Conservation (phyloP, 2,329 filamentous ascomycete species). For the Fusarium bactridioides region DNA sequence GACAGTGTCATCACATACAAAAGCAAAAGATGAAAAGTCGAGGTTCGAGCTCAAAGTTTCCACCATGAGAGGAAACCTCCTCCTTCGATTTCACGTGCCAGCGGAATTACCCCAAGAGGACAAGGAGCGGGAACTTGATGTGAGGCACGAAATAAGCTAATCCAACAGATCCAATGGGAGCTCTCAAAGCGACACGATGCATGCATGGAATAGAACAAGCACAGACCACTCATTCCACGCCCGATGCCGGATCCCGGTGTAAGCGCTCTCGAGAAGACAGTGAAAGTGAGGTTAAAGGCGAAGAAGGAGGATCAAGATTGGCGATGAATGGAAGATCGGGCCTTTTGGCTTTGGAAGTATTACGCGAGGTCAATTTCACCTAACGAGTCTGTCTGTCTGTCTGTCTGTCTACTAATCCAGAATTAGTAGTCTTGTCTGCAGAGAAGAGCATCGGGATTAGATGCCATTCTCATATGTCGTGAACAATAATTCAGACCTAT, state of each 20-base stretch:
- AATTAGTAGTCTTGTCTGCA: neutral
- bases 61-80: slow-evolving; percentile 14
- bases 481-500: neutral
- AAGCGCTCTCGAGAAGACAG: slow-evolving; percentile 2
- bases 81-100: slow-evolving; percentile 28
- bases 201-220: slow-evolving; percentile 1
- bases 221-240: neutral
- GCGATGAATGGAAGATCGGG: neutral
- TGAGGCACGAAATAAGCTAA: slow-evolving; percentile 29
- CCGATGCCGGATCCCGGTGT: slow-evolving; percentile 36
- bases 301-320: neutral
- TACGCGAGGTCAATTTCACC: neutral
- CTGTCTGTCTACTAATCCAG: neutral
- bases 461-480: neutral
- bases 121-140: slow-evolving; percentile 8
- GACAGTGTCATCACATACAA: neutral
- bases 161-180: slow-evolving; percentile 12
- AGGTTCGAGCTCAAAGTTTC: slow-evolving; percentile 11
- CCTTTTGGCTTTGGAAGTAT: slow-evolving; percentile 6
- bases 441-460: neutral
- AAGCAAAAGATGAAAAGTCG: slow-evolving; percentile 24
- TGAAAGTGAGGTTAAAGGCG: neutral
- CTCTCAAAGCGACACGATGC: slow-evolving; percentile 4
- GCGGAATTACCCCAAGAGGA: slow-evolving; percentile 1
- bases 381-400: neutral